These are phyloP conservation scores for Allium fistulosum DNA, from an alignment of 106 monocot species.

Conservation along the genomic window DNA sequence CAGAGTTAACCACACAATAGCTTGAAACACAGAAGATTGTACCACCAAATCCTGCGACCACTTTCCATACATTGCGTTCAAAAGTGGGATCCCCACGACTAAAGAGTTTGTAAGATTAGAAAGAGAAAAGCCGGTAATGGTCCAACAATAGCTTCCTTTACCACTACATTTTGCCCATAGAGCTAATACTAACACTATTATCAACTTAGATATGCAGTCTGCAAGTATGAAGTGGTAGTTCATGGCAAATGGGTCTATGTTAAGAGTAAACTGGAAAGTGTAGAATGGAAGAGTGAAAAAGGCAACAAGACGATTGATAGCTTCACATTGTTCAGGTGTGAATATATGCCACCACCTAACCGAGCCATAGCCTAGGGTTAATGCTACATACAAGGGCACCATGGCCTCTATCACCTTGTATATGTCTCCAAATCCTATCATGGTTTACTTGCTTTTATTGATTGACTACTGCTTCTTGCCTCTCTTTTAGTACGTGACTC, in stretches of 20 bases:
- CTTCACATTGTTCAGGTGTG: constrained; percentile 60
- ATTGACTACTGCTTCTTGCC: no score
- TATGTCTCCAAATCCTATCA: constrained; percentile 65
- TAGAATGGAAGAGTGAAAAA: constrained; percentile 76
- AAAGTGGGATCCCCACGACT: constrained; percentile 41
- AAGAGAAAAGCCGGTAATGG: constrained; percentile 46
- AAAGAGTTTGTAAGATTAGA: constrained; percentile 41
- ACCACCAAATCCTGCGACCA: constrained; percentile 58
- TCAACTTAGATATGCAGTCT: constrained; percentile 54
- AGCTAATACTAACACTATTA: constrained; percentile 17
- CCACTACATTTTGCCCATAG: constrained; percentile 27
- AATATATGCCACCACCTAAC: constrained; percentile 78
- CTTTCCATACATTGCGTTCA: constrained; percentile 42
- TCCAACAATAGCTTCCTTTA: constrained; percentile 37
- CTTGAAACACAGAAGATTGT: constrained; percentile 64
- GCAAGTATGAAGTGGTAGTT: constrained; percentile 60
- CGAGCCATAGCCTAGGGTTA: constrained; percentile 63
- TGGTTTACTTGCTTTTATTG: background rate
- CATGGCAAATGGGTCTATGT: constrained; percentile 48
- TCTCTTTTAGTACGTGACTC: no score
- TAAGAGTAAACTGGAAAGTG: constrained; percentile 68
- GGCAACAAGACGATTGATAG: constrained; percentile 60
- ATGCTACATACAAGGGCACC: constrained; percentile 68
- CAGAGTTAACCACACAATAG: constrained; percentile 57
- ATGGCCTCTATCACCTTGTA: constrained; percentile 74